A percentile compares a stretch with the other conserved stretches of the same genome.
Evolutionary conservation across 495 filamentous ascomycete genomes (phyloP).

Genomic region (Penicillium parvum): DNA sequence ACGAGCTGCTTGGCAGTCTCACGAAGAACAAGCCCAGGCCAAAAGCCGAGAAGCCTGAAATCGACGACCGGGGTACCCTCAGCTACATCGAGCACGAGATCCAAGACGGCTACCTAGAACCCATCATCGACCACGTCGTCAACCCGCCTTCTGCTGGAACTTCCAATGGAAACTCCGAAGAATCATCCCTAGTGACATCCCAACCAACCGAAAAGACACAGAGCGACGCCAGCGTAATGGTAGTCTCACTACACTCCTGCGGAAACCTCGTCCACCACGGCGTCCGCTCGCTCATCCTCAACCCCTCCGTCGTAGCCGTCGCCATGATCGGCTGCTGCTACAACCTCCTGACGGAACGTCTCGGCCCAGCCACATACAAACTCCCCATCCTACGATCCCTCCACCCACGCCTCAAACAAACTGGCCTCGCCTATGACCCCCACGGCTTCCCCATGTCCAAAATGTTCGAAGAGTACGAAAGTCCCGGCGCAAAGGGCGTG

Average conservation of each 20-base stretch:
- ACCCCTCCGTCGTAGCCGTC: slow-evolving; percentile 77
- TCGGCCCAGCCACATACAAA: slow-evolving; percentile 83
- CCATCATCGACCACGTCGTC: slow-evolving; percentile 67
- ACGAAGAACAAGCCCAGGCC: slow-evolving; percentile 5
- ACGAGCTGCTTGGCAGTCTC: slow-evolving; percentile 23
- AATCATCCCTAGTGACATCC: background rate
- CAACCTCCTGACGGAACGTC: slow-evolving; percentile 87
- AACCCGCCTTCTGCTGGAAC: slow-evolving; percentile 10
- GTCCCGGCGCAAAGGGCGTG: slow-evolving; percentile 54
- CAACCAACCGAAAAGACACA: slow-evolving; percentile 11
- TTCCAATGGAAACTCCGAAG: slow-evolving; percentile 8
- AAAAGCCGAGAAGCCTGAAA: slow-evolving; percentile 27
- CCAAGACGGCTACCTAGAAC: slow-evolving; percentile 64
- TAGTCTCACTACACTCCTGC: slow-evolving; percentile 93
- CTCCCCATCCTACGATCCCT: slow-evolving; percentile 59
- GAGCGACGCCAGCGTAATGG: slow-evolving; percentile 57
- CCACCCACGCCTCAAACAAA: slow-evolving; percentile 52
- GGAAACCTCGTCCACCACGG: slow-evolving; percentile 96
- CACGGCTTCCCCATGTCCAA: slow-evolving; percentile 93
- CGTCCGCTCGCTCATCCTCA: slow-evolving; percentile 76
- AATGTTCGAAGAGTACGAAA: slow-evolving; percentile 54
- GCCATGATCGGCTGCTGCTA: slow-evolving; percentile 98
- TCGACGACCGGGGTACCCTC: slow-evolving; percentile 31
- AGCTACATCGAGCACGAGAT: slow-evolving; percentile 52
- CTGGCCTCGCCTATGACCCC: slow-evolving; percentile 65